Evolutionary conservation across 805 yeast species (phyloP), one percentile per base, ranked within the genome.

Genomic region (Wickerhamiella alocasiicola): DNA sequence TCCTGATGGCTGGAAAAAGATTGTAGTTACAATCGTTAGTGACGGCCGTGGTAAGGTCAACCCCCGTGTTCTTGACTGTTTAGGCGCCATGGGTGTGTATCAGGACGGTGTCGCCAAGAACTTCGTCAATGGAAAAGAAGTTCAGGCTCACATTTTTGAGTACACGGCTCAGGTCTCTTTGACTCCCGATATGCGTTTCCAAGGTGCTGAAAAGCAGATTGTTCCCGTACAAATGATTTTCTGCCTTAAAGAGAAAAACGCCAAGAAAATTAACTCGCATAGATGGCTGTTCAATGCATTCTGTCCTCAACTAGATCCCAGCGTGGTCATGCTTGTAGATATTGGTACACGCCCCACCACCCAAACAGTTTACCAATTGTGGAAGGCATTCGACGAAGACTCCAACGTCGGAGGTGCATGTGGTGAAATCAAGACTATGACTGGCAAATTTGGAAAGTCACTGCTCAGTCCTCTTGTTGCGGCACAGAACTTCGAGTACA

Each of bases 391-490:
- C 60, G 98, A 91, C 59, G 71, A 76, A 50, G 96, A 91, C 56
- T 85, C 96, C 1, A 87, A 88, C 53, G 95, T 91, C 40, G 99
- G 95, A 0, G 99, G 99, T 47, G 98, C 95, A 1, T 96, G 97
- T 11, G 99, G 99, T 47, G 97, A 91, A 60, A 87, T 91, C 55
- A 81, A 81, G 47, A 84, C 97, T 0, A 79, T 88, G 82, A 85
- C 84, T 53, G 99, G 98, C 32, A 81, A 76, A 52, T 80, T 76
- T 21, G 84, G 96, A 72, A 53, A 64, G 18, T 83, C 87, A 48
- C 65, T 91, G 46, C 58, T 82, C 17, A 88, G 88, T 59, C 97
- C 97, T 9, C 64, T 88, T 31, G 95, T 88, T 35, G 96, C 96
- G 0, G 83, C 95, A 1, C 97, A 88, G 58, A 88, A 88, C 57